phyloP scores from a whole-genome alignment of 1,284 basidiomycete species.

The Tremellales sp. region DNA sequence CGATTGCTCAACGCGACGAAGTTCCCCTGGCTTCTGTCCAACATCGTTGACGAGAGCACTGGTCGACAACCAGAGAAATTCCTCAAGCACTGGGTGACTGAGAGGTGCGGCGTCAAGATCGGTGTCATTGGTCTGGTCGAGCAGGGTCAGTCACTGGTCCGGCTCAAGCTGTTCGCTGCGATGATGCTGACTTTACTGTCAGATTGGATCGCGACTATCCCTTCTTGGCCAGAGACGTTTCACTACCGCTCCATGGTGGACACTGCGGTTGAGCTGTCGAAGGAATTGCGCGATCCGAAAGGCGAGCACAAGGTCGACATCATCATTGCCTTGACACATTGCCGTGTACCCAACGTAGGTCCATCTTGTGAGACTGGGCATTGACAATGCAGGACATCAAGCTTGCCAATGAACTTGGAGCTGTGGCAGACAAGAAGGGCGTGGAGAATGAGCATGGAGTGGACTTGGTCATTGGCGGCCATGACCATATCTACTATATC shows the following conservation, averaged over 20 bases:
- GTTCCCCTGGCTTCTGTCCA: slow-evolving; percentile 71
- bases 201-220: slow-evolving; percentile 81
- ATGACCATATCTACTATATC: slow-evolving; percentile 77
- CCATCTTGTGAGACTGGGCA: not conserved
- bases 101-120: slow-evolving; percentile 64
- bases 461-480: slow-evolving; percentile 81
- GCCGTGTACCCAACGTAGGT: slow-evolving; percentile 63
- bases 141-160: slow-evolving; percentile 54
- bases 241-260: slow-evolving; percentile 65
- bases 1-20: slow-evolving; percentile 65
- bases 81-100: slow-evolving; percentile 60
- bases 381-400: slow-evolving; percentile 57
- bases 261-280: slow-evolving; percentile 62
- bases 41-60: slow-evolving; percentile 64
- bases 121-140: slow-evolving; percentile 81
- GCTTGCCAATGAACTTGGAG: slow-evolving; percentile 61
- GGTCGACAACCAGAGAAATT: slow-evolving; percentile 58
- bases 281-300: slow-evolving; percentile 64
- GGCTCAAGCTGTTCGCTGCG: not conserved
- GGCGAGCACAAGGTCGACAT: slow-evolving; percentile 68
- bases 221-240: slow-evolving; percentile 73
- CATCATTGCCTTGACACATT: slow-evolving; percentile 77
- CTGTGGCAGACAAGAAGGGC: slow-evolving; percentile 55
- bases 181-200: slow-evolving; percentile 41
- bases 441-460: slow-evolving; percentile 63